A percentile compares a stretch with the other conserved stretches of the same genome.
Evolutionary conservation across 2,329 filamentous ascomycete genomes (phyloP).

Genomic region (Lachnellula occidentalis): DNA sequence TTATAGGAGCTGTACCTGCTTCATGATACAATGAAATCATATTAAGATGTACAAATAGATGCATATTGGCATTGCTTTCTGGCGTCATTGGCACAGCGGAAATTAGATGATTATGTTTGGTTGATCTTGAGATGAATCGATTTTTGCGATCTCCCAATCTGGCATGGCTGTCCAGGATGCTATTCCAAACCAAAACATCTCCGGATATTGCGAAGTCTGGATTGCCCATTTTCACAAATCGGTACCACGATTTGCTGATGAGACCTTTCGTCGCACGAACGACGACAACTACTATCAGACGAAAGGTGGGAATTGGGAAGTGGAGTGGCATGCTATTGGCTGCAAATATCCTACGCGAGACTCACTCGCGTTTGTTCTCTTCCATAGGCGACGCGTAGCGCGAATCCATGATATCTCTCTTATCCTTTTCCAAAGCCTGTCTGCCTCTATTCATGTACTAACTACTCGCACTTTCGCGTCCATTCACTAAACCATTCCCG

Average conservation of each 20-base stretch:
- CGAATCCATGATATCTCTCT: too few relatives aligned
- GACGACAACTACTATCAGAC: too few relatives aligned
- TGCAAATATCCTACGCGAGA: too few relatives aligned
- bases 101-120: constrained; percentile 1
- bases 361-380: too few relatives aligned
- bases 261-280: not conserved
- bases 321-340: not conserved
- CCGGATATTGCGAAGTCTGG: not conserved
- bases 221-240: not conserved
- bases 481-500: too few relatives aligned
- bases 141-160: constrained; percentile 1
- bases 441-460: too few relatives aligned
- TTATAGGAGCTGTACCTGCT: constrained; percentile 19
- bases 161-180: not conserved
- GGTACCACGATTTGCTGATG: not conserved
- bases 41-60: constrained; percentile 3
- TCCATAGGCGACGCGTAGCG: too few relatives aligned
- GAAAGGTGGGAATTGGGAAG: not conserved
- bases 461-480: too few relatives aligned
- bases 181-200: not conserved
- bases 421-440: too few relatives aligned
- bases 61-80: not conserved
- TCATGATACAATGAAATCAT: constrained; percentile 18
- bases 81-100: not conserved
- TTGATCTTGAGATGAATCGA: constrained; percentile 4